These are phyloP conservation scores for Apiospora aurea DNA, from an alignment of 2,329 filamentous ascomycete genomes.

Conservation along the genomic window DNA sequence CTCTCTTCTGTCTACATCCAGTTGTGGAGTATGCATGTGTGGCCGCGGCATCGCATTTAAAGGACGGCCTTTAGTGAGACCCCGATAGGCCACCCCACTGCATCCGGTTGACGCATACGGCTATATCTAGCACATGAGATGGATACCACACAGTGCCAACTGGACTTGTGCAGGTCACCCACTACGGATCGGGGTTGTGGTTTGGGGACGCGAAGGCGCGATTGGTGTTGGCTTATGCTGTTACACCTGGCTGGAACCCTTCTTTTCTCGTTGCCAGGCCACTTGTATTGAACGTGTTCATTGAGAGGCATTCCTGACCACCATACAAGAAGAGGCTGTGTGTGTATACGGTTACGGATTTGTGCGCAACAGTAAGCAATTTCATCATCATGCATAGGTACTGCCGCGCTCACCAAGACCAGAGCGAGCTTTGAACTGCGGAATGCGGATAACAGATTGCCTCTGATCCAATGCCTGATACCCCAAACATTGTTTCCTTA, in stretches of 20 bases:
- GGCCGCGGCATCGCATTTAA: slow-evolving; percentile 22
- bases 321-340: background rate
- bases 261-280: background rate
- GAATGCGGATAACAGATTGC: slow-evolving; percentile 8
- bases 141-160: slow-evolving; percentile 20
- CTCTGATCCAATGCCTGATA: background rate
- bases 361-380: slow-evolving; percentile 16
- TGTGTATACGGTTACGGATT: background rate
- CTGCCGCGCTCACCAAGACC: background rate
- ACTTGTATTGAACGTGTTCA: background rate
- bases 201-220: slow-evolving; percentile 2
- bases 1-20: no score
- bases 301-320: slow-evolving; percentile 12
- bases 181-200: background rate
- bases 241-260: background rate
- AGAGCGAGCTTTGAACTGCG: background rate
- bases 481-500: background rate
- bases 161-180: background rate
- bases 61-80: slow-evolving; percentile 24
- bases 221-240: background rate
- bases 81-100: slow-evolving; percentile 17
- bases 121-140: background rate
- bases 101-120: slow-evolving; percentile 14
- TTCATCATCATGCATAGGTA: background rate
- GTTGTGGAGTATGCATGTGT: slow-evolving; percentile 6